Percentiles rank a stretch among this genome's conserved stretches.
Conservation (phyloP, 495 filamentous ascomycete genomes). For the Aspergillus sclerotiicarbonarius region DNA sequence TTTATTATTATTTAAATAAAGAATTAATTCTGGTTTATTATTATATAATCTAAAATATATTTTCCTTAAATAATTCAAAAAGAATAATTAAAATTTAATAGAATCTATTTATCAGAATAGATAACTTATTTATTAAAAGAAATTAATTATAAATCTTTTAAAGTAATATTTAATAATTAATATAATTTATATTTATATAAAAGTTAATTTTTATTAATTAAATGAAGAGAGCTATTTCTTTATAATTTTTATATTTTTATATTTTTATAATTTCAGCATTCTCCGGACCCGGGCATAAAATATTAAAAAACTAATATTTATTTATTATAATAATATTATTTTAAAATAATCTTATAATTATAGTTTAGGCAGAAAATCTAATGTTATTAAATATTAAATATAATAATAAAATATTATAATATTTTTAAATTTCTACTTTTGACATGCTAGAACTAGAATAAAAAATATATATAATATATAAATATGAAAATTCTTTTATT, state of each 20-base stretch:
- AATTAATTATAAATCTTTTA: neutral
- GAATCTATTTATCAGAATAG: neutral
- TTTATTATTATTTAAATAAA: neutral
- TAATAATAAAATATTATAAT: too few species aligned
- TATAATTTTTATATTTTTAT: too few species aligned
- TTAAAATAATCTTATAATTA: neutral
- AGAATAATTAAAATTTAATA: neutral
- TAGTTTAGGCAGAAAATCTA: neutral
- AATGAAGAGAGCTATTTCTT: too few species aligned
- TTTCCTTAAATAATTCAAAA: neutral
- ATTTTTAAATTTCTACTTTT: too few species aligned
- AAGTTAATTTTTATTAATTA: neutral
- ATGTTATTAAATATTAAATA: neutral
- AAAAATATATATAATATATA: too few species aligned
- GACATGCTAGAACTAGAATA: too few species aligned
- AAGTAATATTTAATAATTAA: neutral
- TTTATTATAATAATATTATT: neutral
- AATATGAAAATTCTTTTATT: too few species aligned
- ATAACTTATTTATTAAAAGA: neutral
- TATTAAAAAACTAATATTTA: too few species aligned
- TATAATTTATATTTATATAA: neutral
- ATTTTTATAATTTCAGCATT: too few species aligned
- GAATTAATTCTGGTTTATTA: neutral
- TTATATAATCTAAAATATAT: neutral
- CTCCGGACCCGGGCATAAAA: too few species aligned